Evolutionary conservation across 2,329 filamentous ascomycete genomes (phyloP), one percentile per base, ranked within the genome.

Genomic region (Aureobasidium sp.): DNA sequence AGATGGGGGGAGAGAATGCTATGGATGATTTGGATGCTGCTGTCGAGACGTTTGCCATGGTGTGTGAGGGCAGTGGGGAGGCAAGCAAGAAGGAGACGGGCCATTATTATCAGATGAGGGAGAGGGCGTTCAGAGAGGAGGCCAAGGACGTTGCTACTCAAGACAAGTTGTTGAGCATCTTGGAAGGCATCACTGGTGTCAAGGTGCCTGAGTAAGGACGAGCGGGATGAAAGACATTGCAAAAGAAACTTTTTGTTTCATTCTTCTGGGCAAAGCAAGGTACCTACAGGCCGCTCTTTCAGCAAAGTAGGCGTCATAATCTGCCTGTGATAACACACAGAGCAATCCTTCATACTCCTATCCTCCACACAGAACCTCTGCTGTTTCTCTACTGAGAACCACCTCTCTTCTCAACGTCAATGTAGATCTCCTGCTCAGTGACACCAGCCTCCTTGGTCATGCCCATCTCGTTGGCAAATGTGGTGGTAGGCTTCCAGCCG

Each of bases 401-500:
- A 25, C 71, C 71, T 67, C 69, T 70, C 65, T 71, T 70, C 70
- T 72, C 71, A 52, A 70, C 69, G 47, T 72, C 70, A 48, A 64
- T 65, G 41, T 66, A 64, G 58, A 71, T 49, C 44, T 68, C 65
- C 31, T 53, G 48, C 36, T 68, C 66, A 14, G 71, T 65, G 67
- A 68, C 69, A 48, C 62, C 70, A 57, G 67, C 68, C 8, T 49
- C 27, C 29, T 67, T 65, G 62, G 70, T 69, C 59, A 72, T 64
- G 60, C 70, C 71, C 69, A 71, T 70, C 61, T 71, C 66, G 53
- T 64, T 64, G 36, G 71, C 71, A 64, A 71, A 73, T 53, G 70
- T 72, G 57, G 68, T 70, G 56, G 71, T 76, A 55, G 71, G 71
- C 62, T 62, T 66, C 89, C 90, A 94, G 77, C 85, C 87, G 76